A percentile compares a stretch with the other conserved stretches of the same genome.
Evolutionary conservation across 352 stramenopile species (phyloP).

Genomic region (Phytophthora pinifolia): DNA sequence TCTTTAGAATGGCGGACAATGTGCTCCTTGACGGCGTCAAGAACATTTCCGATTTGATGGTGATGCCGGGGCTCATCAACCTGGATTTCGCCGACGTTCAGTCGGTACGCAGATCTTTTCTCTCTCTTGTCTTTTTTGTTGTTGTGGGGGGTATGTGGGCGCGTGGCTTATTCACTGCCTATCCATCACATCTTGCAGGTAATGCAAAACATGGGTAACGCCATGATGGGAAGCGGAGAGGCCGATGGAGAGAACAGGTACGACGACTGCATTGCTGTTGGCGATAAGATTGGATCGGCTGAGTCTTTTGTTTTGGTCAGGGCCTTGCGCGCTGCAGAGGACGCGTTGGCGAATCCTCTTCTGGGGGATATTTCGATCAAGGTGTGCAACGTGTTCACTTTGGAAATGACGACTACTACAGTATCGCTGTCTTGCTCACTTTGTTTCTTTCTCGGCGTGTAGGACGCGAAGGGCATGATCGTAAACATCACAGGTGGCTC

Average conservation of each 20-base stretch:
- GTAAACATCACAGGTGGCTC: constrained; percentile 95
- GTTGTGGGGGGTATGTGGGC: background rate
- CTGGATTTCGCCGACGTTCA: constrained; percentile 88
- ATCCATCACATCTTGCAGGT: constrained; percentile 36
- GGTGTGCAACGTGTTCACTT: constrained; percentile 17
- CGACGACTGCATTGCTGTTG: constrained; percentile 9
- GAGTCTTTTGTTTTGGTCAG: constrained; percentile 25
- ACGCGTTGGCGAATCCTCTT: constrained; percentile 85
- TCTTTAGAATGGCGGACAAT: constrained; percentile 72
- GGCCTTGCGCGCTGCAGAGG: constrained; percentile 81
- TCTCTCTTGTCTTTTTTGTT: background rate
- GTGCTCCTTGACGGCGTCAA: constrained; percentile 86
- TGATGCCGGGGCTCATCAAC: constrained; percentile 88
- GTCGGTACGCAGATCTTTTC: constrained; percentile 40
- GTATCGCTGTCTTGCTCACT: background rate
- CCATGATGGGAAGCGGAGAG: constrained; percentile 92
- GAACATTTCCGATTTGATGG: constrained; percentile 90
- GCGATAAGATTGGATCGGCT: background rate
- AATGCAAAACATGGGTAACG: constrained; percentile 88
- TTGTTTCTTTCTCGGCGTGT: constrained; percentile 1
- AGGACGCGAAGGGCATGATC: constrained; percentile 92
- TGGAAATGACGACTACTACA: background rate
- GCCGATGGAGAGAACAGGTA: constrained; percentile 88
- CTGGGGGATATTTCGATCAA: constrained; percentile 90
- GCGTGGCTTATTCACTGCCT: constrained; percentile 1